Evolutionary conservation across 2,329 filamentous ascomycete species (phyloP).

Genomic region (Coniochaeta sp.): DNA sequence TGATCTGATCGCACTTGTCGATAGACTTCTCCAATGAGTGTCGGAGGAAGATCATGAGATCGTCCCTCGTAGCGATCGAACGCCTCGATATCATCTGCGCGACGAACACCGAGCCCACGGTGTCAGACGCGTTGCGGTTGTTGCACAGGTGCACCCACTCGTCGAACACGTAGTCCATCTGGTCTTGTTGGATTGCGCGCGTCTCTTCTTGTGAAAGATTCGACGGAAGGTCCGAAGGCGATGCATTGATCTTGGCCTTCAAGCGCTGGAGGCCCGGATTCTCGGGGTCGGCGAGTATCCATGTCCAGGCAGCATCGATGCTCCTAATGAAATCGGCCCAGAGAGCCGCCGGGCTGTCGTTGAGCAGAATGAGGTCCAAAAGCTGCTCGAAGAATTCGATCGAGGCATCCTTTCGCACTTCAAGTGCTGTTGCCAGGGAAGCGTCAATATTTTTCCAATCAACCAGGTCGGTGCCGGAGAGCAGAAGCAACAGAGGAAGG

Average conservation of each 20-base stretch:
- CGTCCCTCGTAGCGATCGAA: conserved; percentile 66
- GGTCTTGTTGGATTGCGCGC: conserved; percentile 59
- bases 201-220: conserved; percentile 49
- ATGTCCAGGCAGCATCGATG: conserved; percentile 72
- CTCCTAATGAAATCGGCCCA: conserved; percentile 82
- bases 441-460: conserved; percentile 62
- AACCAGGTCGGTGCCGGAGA: conserved; percentile 53
- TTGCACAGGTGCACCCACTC: conserved; percentile 86
- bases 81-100: conserved; percentile 72
- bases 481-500: conserved; percentile 48
- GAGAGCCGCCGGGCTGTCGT: conserved; percentile 68
- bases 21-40: conserved; percentile 75
- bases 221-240: conserved; percentile 30
- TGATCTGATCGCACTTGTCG: conserved; percentile 66
- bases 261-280: conserved; percentile 61
- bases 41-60: conserved; percentile 73
- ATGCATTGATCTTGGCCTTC: conserved; percentile 51
- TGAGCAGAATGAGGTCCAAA: conserved; percentile 71
- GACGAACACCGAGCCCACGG: conserved; percentile 68
- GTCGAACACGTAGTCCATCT: conserved; percentile 91
- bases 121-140: conserved; percentile 68
- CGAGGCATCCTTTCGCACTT: conserved; percentile 62
- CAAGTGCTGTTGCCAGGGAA: conserved; percentile 66
- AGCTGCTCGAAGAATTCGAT: conserved; percentile 76
- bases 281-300: conserved; percentile 68